Conservation (phyloP, 73 alveolate species). For the Tetrahymena elliotti region DNA sequence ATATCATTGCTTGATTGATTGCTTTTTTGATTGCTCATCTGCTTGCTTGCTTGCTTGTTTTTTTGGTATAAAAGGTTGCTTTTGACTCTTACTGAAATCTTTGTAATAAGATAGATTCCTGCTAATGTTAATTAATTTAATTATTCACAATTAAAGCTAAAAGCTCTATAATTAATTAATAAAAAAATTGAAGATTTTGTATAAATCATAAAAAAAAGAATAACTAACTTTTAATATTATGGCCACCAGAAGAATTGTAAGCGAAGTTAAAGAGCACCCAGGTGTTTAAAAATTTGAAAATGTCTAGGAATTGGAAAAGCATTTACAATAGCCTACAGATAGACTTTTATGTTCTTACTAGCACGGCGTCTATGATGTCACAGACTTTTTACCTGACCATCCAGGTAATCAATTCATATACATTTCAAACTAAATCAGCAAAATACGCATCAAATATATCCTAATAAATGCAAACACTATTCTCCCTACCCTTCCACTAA, state of each 20-base stretch:
- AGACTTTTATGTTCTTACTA: background rate
- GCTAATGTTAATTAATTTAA: background rate
- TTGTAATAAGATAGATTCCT: background rate
- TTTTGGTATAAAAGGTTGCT: background rate
- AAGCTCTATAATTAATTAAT: background rate
- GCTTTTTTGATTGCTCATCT: too few relatives aligned
- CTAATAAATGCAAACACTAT: too few relatives aligned
- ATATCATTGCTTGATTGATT: too few relatives aligned
- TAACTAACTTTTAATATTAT: background rate
- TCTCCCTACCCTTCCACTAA: too few relatives aligned
- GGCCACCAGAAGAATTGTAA: background rate
- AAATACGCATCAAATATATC: background rate
- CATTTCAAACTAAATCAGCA: background rate
- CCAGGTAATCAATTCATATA: constrained; percentile 39
- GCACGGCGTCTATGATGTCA: constrained; percentile 42
- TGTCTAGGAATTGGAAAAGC: background rate
- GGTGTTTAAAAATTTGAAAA: background rate
- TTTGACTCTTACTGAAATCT: background rate
- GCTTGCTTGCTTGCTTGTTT: background rate
- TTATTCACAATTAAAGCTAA: background rate
- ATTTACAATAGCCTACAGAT: background rate
- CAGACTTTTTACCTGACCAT: constrained; percentile 47
- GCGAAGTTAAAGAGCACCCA: background rate
- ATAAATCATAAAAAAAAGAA: background rate
- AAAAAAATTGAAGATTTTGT: background rate